Evolutionary conservation across 345 rosid genomes (phyloP).

Genomic region (Syzygium oleosum): DNA sequence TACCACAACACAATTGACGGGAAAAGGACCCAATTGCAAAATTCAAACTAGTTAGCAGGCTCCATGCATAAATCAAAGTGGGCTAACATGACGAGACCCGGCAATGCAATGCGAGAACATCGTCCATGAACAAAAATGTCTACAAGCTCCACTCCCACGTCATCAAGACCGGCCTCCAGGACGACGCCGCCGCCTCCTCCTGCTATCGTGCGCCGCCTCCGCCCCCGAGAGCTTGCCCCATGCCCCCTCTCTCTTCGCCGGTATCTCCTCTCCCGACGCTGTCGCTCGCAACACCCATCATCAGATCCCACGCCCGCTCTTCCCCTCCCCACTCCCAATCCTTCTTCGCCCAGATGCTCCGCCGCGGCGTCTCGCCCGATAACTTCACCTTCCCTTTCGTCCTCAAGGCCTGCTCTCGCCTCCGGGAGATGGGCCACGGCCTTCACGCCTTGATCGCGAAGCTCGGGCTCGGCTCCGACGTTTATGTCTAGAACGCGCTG

Average conservation of each 20-base stretch:
- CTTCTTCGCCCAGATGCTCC: conserved; percentile 31
- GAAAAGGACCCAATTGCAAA: not conserved
- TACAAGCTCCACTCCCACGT: conserved; percentile 21
- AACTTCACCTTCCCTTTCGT: conserved; percentile 52
- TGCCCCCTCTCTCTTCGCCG: conserved; percentile 20
- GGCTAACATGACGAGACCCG: not conserved
- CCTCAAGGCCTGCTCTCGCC: conserved; percentile 40
- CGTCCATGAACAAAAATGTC: conserved; percentile 15
- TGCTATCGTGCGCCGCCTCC: conserved; percentile 12
- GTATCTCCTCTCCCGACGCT: conserved; percentile 16
- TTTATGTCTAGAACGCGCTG: conserved; percentile 32
- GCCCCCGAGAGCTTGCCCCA: conserved; percentile 19
- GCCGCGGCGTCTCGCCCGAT: conserved; percentile 20
- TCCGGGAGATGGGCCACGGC: conserved; percentile 9
- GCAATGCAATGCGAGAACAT: not conserved
- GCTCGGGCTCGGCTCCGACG: conserved; percentile 21
- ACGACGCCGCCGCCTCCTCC: conserved; percentile 20
- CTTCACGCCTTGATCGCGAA: conserved; percentile 31
- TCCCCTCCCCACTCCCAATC: conserved; percentile 24
- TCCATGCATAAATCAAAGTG: not conserved
- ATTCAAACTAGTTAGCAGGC: not conserved
- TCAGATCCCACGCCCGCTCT: conserved; percentile 26
- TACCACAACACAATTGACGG: not conserved
- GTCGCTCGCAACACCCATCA: conserved; percentile 40
- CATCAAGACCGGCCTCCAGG: conserved; percentile 15